Evolutionary conservation across 2,329 filamentous ascomycete genomes (phyloP), one percentile per base, ranked within the genome.

Genomic region (Microdochium nivale): DNA sequence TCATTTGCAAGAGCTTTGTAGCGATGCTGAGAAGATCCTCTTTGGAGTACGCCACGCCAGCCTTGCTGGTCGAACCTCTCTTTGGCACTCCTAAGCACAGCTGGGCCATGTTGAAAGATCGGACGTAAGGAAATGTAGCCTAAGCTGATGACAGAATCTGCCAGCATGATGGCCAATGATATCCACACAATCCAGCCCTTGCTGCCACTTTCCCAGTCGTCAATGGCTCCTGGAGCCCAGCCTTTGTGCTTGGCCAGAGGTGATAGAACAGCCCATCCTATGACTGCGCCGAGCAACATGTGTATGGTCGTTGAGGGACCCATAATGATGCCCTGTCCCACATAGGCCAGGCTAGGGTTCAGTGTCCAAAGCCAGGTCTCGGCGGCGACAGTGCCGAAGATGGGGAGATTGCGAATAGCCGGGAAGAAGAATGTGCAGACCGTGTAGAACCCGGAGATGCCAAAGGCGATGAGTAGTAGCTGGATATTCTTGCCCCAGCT

Each of bases 171-270:
- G 3, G 94, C 89, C 27, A 99, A 73, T 32, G 90, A 96, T 2
- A 95, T 78, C 94, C 94, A 99, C 0, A 99, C 89, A 54, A 99
- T 97, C 94, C 94, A 99, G 37, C 92, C 94, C 70, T 97, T 96
- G 65, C 90, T 96, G 10, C 94, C 94, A 16, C 78, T 82, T 53
- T 92, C 88, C 94, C 94, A 99, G 65, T 95, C 88, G 51, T 82
- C 78, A 1, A 96, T 89, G 1, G 84, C 78, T 0, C 91, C 94
- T 2, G 90, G 88, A 10, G 94, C 94, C 94, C 94, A 99, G 2
- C 88, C 90, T 59, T 80, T 82, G 52, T 76, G 72, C 66, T 96
- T 96, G 3, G 94, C 91, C 8, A 97, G 68, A 1, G 94, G 94
- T 2, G 91, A 96, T 1, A 99, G 75, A 5, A 97, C 67, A 0